Evolutionary conservation across 2,329 filamentous ascomycete genomes (phyloP).

Genomic region (Didymellaceae sp.): DNA sequence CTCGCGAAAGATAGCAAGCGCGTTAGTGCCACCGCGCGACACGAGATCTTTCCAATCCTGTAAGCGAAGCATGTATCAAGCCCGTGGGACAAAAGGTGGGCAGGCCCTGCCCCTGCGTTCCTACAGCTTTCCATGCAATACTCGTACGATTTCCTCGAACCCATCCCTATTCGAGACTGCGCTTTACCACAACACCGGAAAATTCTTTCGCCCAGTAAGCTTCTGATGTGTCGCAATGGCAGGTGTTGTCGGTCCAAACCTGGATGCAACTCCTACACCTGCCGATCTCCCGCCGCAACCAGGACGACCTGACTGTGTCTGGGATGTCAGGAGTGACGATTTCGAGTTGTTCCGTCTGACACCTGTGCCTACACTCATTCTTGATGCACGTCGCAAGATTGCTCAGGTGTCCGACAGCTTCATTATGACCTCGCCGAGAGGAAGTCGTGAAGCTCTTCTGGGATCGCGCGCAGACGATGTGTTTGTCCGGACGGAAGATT

Average conservation of each 20-base stretch:
- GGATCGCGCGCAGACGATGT: slow-evolving; percentile 51
- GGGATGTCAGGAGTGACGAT: slow-evolving; percentile 16
- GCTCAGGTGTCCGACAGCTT: slow-evolving; percentile 54
- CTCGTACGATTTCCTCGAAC: slow-evolving; percentile 30
- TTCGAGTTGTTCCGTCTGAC: slow-evolving; percentile 47
- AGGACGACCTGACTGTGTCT: slow-evolving; percentile 11
- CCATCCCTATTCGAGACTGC: slow-evolving; percentile 5
- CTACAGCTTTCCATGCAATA: slow-evolving; percentile 14
- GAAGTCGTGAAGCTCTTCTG: slow-evolving; percentile 45
- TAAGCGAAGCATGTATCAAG: not conserved
- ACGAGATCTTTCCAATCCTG: not conserved
- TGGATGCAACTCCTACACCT: slow-evolving; percentile 15
- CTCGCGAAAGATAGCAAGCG: slow-evolving; percentile 1
- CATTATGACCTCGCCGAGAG: slow-evolving; percentile 40
- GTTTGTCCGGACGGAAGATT: slow-evolving; percentile 34
- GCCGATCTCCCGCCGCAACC: slow-evolving; percentile 27
- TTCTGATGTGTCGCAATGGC: slow-evolving; percentile 10
- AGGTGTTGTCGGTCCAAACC: slow-evolving; percentile 23
- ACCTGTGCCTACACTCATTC: slow-evolving; percentile 47
- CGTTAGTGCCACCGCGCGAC: slow-evolving; percentile 1
- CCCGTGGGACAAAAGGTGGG: slow-evolving; percentile 11
- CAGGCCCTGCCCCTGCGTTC: slow-evolving; percentile 11
- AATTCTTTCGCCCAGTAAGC: slow-evolving; percentile 12
- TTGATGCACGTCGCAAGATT: slow-evolving; percentile 61
- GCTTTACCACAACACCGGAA: slow-evolving; percentile 13